Conservation (phyloP, 2,329 filamentous ascomycete species). For the Hypomyces perniciosus region DNA sequence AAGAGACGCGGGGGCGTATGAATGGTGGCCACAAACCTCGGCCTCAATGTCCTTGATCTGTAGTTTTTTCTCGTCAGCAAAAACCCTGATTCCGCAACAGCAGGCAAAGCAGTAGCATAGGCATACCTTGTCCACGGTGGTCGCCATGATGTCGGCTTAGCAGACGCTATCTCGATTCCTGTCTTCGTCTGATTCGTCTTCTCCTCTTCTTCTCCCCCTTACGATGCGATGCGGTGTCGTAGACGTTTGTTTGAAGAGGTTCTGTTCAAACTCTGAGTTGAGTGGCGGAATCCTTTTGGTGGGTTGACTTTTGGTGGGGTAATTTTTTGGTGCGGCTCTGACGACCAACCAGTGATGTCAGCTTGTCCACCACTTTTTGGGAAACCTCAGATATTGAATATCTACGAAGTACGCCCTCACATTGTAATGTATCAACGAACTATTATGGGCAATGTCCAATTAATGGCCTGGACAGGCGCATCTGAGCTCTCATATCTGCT, state of each 20-base stretch:
- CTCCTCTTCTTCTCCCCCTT: not conserved
- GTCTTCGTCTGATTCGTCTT: not conserved
- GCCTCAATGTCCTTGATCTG: slow-evolving; percentile 96
- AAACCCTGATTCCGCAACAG: not conserved
- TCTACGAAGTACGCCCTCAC: too few species aligned
- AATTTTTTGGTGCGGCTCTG: slow-evolving; percentile 28
- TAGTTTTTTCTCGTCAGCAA: slow-evolving; percentile 14
- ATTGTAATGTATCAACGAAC: too few species aligned
- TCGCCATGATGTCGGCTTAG: slow-evolving; percentile 66
- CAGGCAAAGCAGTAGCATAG: not conserved
- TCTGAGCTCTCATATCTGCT: too few species aligned
- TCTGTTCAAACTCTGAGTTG: slow-evolving; percentile 6
- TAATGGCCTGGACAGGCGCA: too few species aligned
- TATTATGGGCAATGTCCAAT: too few species aligned
- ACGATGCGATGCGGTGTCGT: not conserved
- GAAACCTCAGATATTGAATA: not conserved
- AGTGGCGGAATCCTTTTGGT: slow-evolving; percentile 17
- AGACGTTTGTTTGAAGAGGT: slow-evolving; percentile 1
- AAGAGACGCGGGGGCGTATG: not conserved
- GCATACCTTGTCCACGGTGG: slow-evolving; percentile 89
- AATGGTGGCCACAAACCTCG: slow-evolving; percentile 57
- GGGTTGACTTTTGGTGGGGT: slow-evolving; percentile 30
- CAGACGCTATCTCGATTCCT: not conserved
- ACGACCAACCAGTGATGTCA: slow-evolving; percentile 27
- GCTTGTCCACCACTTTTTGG: slow-evolving; percentile 10